Evolutionary conservation across 331 rosid species (phyloP), one percentile per base, ranked within the genome.

Genomic region (Malus hybrid): DNA sequence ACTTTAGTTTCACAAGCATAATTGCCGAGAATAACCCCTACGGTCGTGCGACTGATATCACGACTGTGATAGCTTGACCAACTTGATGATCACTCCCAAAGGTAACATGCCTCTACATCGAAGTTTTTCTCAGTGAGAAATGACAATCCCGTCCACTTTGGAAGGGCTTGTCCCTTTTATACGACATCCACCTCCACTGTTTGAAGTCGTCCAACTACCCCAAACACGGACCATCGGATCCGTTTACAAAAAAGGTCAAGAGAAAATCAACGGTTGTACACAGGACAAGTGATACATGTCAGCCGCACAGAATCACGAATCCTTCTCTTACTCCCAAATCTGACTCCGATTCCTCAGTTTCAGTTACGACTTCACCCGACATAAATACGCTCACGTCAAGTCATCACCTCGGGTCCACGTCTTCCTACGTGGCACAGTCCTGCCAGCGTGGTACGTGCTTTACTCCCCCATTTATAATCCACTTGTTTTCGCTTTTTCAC

Each of bases 391-490:
- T 61, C 78, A 76, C 61, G 46, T 42, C 46, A 42, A 42, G 81
- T 79, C 83, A 71, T 16, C 63, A 22, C 56, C 57, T 19, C 8
- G 16, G 9, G 7, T 5, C 70, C 70, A 13, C 34, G 27, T 16
- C 36, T 10, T 75, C 83, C 65, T 66, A 80, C 82, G 80, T 56
- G 84, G 82, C 84, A 24, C 19, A 22, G 15, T 4, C 22, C 15
- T 54, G 70, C 73, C 50, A 29, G 19, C 82, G 57, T 67, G 81
- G 42, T 46, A 73, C 71, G 22, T 27, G 44, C 81, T 52, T 57
- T 76, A 69, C 55, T 14, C 24, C 62, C n/a, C 67, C 44, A 34
- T 76, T 27, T 57, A 42, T 20, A 66, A 52, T 3, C 54, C 72
- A 10, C 27, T 42, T 57, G 68, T 44, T 62, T 6, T 59, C 57